A percentile compares a stretch with the other conserved stretches of the same genome.
These are phyloP conservation scores for Epichloe sp. DNA, from an alignment of 2,329 filamentous ascomycete genomes.

Conservation along the genomic window DNA sequence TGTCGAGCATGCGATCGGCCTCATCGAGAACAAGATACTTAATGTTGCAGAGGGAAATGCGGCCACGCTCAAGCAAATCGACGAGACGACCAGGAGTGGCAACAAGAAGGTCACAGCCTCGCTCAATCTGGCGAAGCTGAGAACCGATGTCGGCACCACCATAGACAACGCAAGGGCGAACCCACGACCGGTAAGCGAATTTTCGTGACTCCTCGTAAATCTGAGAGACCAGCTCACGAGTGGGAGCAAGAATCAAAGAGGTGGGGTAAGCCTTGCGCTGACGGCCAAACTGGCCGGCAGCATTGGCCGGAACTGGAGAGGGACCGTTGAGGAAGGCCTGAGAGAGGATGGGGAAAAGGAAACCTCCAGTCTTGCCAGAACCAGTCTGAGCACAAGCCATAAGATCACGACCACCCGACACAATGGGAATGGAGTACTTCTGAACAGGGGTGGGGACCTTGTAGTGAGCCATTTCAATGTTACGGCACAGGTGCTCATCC, in stretches of 20 bases:
- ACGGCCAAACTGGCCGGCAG: constrained; percentile 65
- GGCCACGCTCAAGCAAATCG: constrained; percentile 94
- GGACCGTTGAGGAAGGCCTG: constrained; percentile 90
- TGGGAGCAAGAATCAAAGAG: constrained; percentile 87
- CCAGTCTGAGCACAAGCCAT: constrained; percentile 99
- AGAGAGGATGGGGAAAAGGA: constrained; percentile 97
- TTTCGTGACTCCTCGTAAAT: constrained; percentile 97
- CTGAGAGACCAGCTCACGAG: constrained; percentile 95
- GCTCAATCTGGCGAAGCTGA: constrained; percentile 96
- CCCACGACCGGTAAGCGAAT: constrained; percentile 98
- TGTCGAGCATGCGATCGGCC: constrained; percentile 99
- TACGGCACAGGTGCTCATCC: constrained; percentile 82
- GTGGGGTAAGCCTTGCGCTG: constrained; percentile 98
- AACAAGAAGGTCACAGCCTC: constrained; percentile 89
- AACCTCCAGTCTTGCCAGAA: constrained; percentile 99
- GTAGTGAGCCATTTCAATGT: constrained; percentile 91
- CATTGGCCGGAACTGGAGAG: constrained; percentile 49
- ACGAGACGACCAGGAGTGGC: constrained; percentile 95
- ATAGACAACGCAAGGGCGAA: constrained; percentile 95
- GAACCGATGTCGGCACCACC: constrained; percentile 98
- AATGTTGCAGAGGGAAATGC: constrained; percentile 95
- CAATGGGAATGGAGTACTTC: constrained; percentile 98
- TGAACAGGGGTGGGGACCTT: constrained; percentile 93
- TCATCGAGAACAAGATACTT: constrained; percentile 98
- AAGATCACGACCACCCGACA: constrained; percentile 92